A percentile compares a stretch with the other conserved stretches of the same genome.
Evolutionary conservation across 2,329 filamentous ascomycete genomes (phyloP).

Genomic region (Calonectria crousiana): DNA sequence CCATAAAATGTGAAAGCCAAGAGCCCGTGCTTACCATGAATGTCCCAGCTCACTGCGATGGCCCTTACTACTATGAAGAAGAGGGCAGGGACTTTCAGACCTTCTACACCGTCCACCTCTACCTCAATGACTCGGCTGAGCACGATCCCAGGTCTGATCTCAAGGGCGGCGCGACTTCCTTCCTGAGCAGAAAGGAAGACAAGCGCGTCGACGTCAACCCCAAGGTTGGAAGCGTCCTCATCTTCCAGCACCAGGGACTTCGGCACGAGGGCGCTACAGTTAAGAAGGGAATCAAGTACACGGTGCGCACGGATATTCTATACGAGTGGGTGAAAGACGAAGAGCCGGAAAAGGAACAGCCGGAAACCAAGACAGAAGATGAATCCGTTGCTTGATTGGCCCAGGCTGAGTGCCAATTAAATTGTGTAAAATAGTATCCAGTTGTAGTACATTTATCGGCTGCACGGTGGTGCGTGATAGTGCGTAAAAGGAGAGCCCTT

Average conservation of each 20-base stretch:
- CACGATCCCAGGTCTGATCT: conserved; percentile 45
- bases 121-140: conserved; percentile 48
- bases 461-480: too few relatives aligned
- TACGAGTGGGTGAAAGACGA: conserved; percentile 52
- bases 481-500: too few relatives aligned
- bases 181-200: conserved; percentile 58
- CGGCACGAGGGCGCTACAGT: conserved; percentile 68
- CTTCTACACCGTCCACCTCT: conserved; percentile 68
- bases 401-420: not conserved
- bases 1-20: not conserved
- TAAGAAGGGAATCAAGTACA: conserved; percentile 65
- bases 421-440: not conserved
- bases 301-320: conserved; percentile 67
- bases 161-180: conserved; percentile 67
- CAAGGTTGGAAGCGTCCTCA: conserved; percentile 67
- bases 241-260: conserved; percentile 68
- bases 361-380: not conserved
- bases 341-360: not conserved
- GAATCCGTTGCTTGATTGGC: conserved; percentile 3
- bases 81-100: conserved; percentile 60
- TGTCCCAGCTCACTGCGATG: conserved; percentile 74
- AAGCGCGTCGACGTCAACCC: conserved; percentile 65
- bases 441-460: too few relatives aligned
- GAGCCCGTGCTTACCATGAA: not conserved
- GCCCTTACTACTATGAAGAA: conserved; percentile 66